Percentiles rank a stretch among this genome's conserved stretches.
Evolutionary conservation across 1,284 basidiomycete genomes (phyloP).

Genomic region (Agaricales sp.): DNA sequence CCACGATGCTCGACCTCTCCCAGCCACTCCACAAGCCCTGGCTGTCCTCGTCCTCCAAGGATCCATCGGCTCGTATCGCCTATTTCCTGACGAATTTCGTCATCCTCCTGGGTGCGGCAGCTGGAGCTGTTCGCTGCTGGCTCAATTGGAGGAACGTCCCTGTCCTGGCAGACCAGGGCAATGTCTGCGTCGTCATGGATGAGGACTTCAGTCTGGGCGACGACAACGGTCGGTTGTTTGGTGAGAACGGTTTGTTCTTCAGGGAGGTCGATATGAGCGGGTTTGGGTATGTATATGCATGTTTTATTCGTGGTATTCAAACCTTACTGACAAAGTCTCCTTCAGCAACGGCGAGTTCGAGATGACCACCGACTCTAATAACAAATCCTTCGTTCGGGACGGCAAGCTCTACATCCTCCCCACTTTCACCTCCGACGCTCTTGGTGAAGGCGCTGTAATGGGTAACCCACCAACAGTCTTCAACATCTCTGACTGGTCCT

Average conservation of each 20-base stretch:
- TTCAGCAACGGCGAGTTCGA: constrained; percentile 84
- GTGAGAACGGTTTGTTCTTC: constrained; percentile 58
- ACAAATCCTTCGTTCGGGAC: constrained; percentile 75
- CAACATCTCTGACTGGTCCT: constrained; percentile 75
- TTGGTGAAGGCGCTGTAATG: constrained; percentile 44
- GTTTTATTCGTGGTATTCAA: constrained; percentile 7
- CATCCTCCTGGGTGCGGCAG: constrained; percentile 41
- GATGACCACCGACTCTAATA: constrained; percentile 70
- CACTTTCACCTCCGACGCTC: constrained; percentile 69
- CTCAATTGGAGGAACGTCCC: constrained; percentile 46
- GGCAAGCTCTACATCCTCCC: constrained; percentile 77
- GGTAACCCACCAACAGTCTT: constrained; percentile 52
- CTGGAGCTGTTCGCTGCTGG: too few relatives aligned
- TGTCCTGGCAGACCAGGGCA: constrained; percentile 29
- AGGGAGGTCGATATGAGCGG: constrained; percentile 78
- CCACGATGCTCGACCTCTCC: constrained; percentile 54
- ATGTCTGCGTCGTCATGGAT: constrained; percentile 65
- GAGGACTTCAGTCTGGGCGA: constrained; percentile 56
- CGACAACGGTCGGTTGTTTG: constrained; percentile 37
- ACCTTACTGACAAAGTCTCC: too few relatives aligned
- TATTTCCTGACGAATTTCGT: constrained; percentile 59
- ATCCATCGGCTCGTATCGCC: constrained; percentile 50
- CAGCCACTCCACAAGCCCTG: constrained; percentile 55
- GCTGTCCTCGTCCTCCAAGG: constrained; percentile 39
- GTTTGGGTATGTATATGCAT: constrained; percentile 51